Evolutionary conservation across 1,139 yeast species (phyloP), one percentile per base, ranked within the genome.

Genomic region (Geotrichum bryndzae): DNA sequence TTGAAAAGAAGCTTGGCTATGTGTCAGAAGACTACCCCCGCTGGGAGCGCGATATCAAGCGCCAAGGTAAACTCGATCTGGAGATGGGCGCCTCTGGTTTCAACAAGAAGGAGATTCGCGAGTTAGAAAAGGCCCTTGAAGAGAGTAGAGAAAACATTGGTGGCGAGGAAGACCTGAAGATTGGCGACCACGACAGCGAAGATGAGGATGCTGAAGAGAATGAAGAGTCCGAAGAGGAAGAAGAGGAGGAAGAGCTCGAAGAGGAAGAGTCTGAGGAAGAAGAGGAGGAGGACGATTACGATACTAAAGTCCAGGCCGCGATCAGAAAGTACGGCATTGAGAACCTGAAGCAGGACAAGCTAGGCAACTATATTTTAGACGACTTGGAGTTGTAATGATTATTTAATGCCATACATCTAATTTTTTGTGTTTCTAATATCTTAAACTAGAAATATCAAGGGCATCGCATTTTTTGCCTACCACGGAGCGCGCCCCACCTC

Each of bases 51-150:
- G 97, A 94, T 72, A 86, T 94, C 3, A 67, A 77, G 64, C 82
- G 97, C 70, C 78, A 75, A 15, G 87, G 83, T 57, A 83, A 83
- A 63, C 79, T 94, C 67, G 99, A 94, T 76, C 82, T 85, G 18
- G 84, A 86, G 66, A 96, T 94, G 4, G 86, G 87, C 69, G 99
- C 99, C 0, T 90, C 97, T 0, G 99, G 99, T 1, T 90, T 83
- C 73, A 84, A 86, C 58, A 90, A 87, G 73, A 88, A 89, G 76
- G 83, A 82, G 69, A 82, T 84, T 7, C 81, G 82, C 66, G 95
- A 88, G 64, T 79, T 91, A 67, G 97, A 91, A 72, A 81, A 79
- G 58, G 96, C 96, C 0, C 84, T 90, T 62, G 70, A 72, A 75
- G 80, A 68, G 77, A 82, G 61, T 80, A 86, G 95, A 80, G 92